Conservation (phyloP, 1,139 yeast species). For the Ogataea hybrid region DNA sequence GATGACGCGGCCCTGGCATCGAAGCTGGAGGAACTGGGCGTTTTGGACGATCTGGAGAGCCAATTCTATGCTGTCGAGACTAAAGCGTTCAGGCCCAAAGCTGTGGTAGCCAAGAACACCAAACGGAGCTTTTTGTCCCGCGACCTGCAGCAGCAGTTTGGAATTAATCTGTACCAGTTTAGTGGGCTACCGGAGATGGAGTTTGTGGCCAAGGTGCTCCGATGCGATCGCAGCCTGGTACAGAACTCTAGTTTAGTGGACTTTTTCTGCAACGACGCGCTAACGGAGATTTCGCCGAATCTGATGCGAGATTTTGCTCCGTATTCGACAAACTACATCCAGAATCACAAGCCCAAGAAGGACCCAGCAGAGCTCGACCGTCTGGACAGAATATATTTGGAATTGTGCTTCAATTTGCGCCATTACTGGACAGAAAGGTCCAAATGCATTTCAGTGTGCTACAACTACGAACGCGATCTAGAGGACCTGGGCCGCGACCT, state of each 20-base stretch:
- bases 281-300: slow-evolving; percentile 61
- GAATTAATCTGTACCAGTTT: slow-evolving; percentile 68
- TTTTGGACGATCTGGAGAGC: slow-evolving; percentile 72
- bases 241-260: slow-evolving; percentile 64
- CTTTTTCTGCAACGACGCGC: slow-evolving; percentile 66
- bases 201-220: slow-evolving; percentile 53
- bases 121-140: slow-evolving; percentile 63
- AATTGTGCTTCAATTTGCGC: slow-evolving; percentile 72
- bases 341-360: slow-evolving; percentile 43
- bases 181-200: slow-evolving; percentile 53
- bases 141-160: slow-evolving; percentile 76
- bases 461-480: slow-evolving; percentile 73
- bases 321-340: slow-evolving; percentile 45
- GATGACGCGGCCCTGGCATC: slow-evolving; percentile 46
- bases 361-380: slow-evolving; percentile 68
- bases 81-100: slow-evolving; percentile 8
- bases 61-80: slow-evolving; percentile 67
- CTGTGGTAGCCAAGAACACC: slow-evolving; percentile 22
- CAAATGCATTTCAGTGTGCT: slow-evolving; percentile 65
- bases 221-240: slow-evolving; percentile 59
- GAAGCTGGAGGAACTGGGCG: slow-evolving; percentile 64
- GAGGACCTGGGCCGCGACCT: slow-evolving; percentile 64
- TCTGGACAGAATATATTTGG: slow-evolving; percentile 77
- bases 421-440: slow-evolving; percentile 87
- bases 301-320: slow-evolving; percentile 68